These are phyloP conservation scores for Globisporangium irregulare DNA, from an alignment of 352 stramenopile genomes.

Conservation along the genomic window DNA sequence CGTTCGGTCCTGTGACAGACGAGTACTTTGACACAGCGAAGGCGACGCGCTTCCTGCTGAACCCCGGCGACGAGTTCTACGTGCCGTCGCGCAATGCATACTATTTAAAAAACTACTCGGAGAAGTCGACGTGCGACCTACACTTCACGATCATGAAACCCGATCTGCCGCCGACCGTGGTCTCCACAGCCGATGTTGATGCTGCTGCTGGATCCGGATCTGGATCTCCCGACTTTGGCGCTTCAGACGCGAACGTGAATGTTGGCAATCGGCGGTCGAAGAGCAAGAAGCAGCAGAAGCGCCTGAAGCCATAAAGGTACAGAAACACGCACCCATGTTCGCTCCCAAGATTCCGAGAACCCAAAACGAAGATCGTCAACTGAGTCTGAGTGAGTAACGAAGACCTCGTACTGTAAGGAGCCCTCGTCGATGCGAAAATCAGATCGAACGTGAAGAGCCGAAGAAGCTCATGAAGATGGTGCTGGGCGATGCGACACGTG, in stretches of 20 bases:
- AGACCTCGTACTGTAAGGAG: background rate
- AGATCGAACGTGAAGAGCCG: background rate
- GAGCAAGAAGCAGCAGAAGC: constrained; percentile 14
- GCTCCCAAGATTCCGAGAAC: background rate
- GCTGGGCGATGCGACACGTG: background rate
- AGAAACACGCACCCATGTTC: background rate
- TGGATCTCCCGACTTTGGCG: background rate
- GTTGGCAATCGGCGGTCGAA: constrained; percentile 10
- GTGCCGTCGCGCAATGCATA: constrained; percentile 96
- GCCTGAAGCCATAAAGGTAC: constrained; percentile 10
- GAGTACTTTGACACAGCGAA: constrained; percentile 87
- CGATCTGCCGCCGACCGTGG: constrained; percentile 21
- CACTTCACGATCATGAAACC: constrained; percentile 95
- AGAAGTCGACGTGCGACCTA: constrained; percentile 79
- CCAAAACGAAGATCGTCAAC: background rate
- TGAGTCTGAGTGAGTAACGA: background rate
- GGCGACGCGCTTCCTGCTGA: constrained; percentile 93
- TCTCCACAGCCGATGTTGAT: background rate
- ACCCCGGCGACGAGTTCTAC: constrained; percentile 95
- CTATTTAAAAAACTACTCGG: constrained; percentile 95
- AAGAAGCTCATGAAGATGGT: background rate
- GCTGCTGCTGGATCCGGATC: background rate
- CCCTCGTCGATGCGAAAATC: background rate
- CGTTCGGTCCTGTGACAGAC: constrained; percentile 60
- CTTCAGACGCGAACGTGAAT: constrained; percentile 8